phyloP scores from a whole-genome alignment of 73 alveolate species.

The Stentor roeselii region DNA sequence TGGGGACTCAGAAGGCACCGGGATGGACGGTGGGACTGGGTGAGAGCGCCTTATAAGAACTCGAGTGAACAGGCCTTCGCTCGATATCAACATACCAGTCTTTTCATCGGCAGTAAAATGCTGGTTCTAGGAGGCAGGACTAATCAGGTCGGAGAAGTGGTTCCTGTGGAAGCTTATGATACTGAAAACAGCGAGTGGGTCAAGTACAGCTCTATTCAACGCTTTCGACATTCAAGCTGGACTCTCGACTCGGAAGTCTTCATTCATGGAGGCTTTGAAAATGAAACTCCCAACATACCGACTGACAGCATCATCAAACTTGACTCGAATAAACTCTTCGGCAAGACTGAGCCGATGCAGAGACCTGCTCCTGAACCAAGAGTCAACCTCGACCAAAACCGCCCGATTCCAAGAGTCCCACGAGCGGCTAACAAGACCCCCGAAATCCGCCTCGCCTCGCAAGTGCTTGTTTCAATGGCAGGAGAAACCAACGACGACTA shows the following conservation, averaged over 20 bases:
- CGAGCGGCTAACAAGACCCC: neutral
- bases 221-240: conserved; percentile 94
- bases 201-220: conserved; percentile 75
- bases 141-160: conserved; percentile 79
- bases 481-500: conserved; percentile 39
- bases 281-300: conserved; percentile 89
- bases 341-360: conserved; percentile 65
- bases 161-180: conserved; percentile 89
- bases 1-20: conserved; percentile 97
- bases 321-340: conserved; percentile 69
- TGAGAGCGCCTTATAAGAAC: conserved; percentile 81
- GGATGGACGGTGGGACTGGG: conserved; percentile 99
- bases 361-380: conserved; percentile 1
- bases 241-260: conserved; percentile 71
- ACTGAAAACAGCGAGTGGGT: conserved; percentile 94
- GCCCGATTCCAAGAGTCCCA: conserved; percentile 43
- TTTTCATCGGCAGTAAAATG: conserved; percentile 79
- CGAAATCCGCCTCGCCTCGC: conserved; percentile 37
- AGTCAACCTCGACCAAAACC: conserved; percentile 38
- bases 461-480: conserved; percentile 32
- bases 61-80: conserved; percentile 72
- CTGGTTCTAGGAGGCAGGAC: conserved; percentile 96
- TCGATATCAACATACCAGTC: conserved; percentile 81
- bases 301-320: conserved; percentile 80
- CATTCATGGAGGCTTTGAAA: conserved; percentile 95